Percentiles rank a stretch among this genome's conserved stretches.
Evolutionary conservation across 2,329 filamentous ascomycete genomes (phyloP).

Genomic region (Colletotrichum liaoningense): DNA sequence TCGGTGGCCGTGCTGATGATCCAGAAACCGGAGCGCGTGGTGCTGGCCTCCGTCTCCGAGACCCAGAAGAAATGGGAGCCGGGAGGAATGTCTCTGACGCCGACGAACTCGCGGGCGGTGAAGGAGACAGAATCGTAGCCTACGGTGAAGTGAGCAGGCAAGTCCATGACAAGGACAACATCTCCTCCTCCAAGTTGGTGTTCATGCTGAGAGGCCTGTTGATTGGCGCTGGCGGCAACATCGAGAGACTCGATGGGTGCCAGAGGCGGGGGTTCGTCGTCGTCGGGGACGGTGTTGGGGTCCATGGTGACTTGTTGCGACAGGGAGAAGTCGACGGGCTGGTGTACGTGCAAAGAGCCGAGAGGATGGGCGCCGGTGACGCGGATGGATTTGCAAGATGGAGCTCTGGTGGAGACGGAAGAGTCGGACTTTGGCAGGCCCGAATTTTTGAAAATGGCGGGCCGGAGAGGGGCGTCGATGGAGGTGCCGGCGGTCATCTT

Average conservation of each 20-base stretch:
- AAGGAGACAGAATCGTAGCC: constrained; percentile 65
- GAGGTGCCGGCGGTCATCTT: constrained; percentile 30
- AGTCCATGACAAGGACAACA: constrained; percentile 62
- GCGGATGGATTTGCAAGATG: constrained; percentile 47
- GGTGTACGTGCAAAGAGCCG: constrained; percentile 55
- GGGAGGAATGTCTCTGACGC: constrained; percentile 64
- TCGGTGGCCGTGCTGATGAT: constrained; percentile 52
- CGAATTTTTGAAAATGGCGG: constrained; percentile 31
- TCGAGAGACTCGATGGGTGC: constrained; percentile 37
- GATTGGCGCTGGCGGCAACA: constrained; percentile 15
- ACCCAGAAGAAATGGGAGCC: constrained; percentile 72
- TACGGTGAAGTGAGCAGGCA: constrained; percentile 63
- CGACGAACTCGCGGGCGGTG: constrained; percentile 59
- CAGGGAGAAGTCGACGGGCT: constrained; percentile 38
- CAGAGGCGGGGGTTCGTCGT: constrained; percentile 44
- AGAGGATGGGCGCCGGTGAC: constrained; percentile 54
- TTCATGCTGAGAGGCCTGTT: constrained; percentile 31
- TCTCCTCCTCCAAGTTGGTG: constrained; percentile 56
- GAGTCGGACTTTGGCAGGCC: constrained; percentile 51
- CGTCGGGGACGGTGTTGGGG: constrained; percentile 36
- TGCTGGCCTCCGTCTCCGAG: constrained; percentile 58
- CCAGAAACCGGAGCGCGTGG: constrained; percentile 69
- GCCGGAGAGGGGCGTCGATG: constrained; percentile 34
- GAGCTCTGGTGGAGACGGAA: constrained; percentile 44
- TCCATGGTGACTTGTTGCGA: constrained; percentile 34